A percentile compares a stretch with the other conserved stretches of the same genome.
Evolutionary conservation across 2,329 filamentous ascomycete genomes (phyloP).

Genomic region (Pseudocercospora fuligena): DNA sequence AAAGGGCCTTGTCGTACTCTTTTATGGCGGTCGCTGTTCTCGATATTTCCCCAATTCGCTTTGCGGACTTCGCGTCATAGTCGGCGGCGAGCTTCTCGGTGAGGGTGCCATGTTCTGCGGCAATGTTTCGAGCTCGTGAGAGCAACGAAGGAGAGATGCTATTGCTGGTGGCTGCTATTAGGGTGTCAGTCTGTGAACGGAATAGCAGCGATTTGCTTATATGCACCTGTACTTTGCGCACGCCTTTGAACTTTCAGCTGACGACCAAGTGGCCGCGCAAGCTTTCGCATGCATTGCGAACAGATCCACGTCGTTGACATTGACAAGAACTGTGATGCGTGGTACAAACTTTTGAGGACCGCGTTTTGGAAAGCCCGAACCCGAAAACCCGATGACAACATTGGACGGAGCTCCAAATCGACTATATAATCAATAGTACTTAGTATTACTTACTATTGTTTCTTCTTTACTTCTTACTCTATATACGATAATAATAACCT

Average conservation of each 20-base stretch:
- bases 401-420: no score
- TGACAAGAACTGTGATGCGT: neutral
- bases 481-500: no score
- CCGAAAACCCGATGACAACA: neutral
- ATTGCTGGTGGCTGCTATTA: slow-evolving; percentile 27
- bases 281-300: slow-evolving; percentile 28
- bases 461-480: no score
- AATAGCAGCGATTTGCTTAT: neutral
- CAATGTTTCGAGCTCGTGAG: slow-evolving; percentile 59
- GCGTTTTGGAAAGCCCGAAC: neutral
- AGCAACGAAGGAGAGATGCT: slow-evolving; percentile 61
- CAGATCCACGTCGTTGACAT: slow-evolving; percentile 30
- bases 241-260: neutral
- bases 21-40: slow-evolving; percentile 58
- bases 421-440: no score
- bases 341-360: neutral
- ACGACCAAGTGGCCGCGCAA: slow-evolving; percentile 17
- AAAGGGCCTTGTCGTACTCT: slow-evolving; percentile 63
- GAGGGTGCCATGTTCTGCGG: slow-evolving; percentile 60
- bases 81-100: slow-evolving; percentile 56
- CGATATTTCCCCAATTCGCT: slow-evolving; percentile 61
- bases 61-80: slow-evolving; percentile 62
- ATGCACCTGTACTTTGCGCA: slow-evolving; percentile 14
- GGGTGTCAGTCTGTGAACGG: neutral
- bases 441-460: no score